Percentiles rank a stretch among this genome's conserved stretches.
phyloP scores from a whole-genome alignment of 176 grass and related monocot species.

The Eleusine indica region DNA sequence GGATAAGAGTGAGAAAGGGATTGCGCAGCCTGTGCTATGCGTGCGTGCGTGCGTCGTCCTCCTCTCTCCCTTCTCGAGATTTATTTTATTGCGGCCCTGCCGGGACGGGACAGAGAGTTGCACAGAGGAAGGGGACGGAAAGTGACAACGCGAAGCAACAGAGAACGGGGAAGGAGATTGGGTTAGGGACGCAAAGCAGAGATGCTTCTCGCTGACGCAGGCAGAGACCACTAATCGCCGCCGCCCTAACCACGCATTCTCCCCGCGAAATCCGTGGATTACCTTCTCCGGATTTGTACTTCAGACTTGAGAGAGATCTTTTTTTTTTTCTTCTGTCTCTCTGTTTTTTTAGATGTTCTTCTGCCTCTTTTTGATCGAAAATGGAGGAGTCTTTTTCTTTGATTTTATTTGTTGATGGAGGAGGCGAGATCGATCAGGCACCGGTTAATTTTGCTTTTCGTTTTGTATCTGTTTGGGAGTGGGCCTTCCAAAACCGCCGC shows the following conservation, averaged over 20 bases:
- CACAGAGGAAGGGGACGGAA: conserved; percentile 23
- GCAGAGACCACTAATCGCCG: neutral
- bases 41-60: conserved; percentile 46
- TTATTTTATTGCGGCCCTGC: conserved; percentile 45
- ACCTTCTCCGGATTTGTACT: neutral
- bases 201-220: conserved; percentile 9
- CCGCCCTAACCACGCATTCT: conserved; percentile 8
- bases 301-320: neutral
- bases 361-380: neutral
- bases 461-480: neutral
- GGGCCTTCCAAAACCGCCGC: neutral
- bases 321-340: neutral
- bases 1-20: conserved; percentile 48
- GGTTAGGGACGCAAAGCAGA: conserved; percentile 22
- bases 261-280: neutral
- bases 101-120: conserved; percentile 7
- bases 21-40: conserved; percentile 27
- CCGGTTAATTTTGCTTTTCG: neutral
- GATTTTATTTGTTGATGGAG: neutral
- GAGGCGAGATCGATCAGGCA: neutral
- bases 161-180: neutral
- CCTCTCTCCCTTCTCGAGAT: conserved; percentile 29
- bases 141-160: conserved; percentile 19
- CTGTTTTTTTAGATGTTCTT: too few species aligned
- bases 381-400: neutral